phyloP scores from a whole-genome alignment of 768 basidiomycete genomes.

The Termitomyces sp. region DNA sequence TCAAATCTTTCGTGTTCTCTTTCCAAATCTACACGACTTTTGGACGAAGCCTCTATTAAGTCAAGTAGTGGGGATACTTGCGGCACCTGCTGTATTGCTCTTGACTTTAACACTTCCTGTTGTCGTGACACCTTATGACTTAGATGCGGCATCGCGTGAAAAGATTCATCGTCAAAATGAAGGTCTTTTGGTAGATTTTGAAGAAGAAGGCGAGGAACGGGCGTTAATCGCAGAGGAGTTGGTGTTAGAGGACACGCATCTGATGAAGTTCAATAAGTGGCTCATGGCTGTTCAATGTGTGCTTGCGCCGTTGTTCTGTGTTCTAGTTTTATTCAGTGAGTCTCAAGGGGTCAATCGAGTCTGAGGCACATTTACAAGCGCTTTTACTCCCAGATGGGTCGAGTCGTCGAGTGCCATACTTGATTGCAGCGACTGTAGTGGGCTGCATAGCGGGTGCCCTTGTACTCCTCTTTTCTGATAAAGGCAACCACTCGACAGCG shows the following conservation, averaged over 20 bases:
- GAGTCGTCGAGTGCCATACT: slow-evolving; percentile 43
- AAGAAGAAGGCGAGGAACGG: slow-evolving; percentile 71
- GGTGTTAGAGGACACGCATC: slow-evolving; percentile 65
- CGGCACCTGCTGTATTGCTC: slow-evolving; percentile 81
- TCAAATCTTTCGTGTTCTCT: slow-evolving; percentile 59
- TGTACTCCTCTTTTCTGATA: slow-evolving; percentile 57
- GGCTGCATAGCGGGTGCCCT: slow-evolving; percentile 54
- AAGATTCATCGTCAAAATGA: slow-evolving; percentile 35
- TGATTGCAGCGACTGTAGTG: slow-evolving; percentile 49
- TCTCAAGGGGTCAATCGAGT: slow-evolving; percentile 11
- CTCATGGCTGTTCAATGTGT: slow-evolving; percentile 82
- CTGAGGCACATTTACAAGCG: neutral
- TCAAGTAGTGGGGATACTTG: slow-evolving; percentile 72
- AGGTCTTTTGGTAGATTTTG: slow-evolving; percentile 59
- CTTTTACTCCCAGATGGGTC: slow-evolving; percentile 36
- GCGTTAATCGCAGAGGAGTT: slow-evolving; percentile 73
- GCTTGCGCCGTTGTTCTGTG: slow-evolving; percentile 77
- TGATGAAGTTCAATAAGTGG: slow-evolving; percentile 72
- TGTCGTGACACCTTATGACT: slow-evolving; percentile 60
- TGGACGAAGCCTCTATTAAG: slow-evolving; percentile 64
- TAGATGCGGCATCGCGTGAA: slow-evolving; percentile 30
- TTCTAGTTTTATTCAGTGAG: slow-evolving; percentile 74
- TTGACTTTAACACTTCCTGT: slow-evolving; percentile 92
- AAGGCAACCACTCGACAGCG: slow-evolving; percentile 52
- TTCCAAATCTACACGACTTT: slow-evolving; percentile 83